Conservation (phyloP, 495 filamentous ascomycete genomes). For the Amniculicola lignicola region DNA sequence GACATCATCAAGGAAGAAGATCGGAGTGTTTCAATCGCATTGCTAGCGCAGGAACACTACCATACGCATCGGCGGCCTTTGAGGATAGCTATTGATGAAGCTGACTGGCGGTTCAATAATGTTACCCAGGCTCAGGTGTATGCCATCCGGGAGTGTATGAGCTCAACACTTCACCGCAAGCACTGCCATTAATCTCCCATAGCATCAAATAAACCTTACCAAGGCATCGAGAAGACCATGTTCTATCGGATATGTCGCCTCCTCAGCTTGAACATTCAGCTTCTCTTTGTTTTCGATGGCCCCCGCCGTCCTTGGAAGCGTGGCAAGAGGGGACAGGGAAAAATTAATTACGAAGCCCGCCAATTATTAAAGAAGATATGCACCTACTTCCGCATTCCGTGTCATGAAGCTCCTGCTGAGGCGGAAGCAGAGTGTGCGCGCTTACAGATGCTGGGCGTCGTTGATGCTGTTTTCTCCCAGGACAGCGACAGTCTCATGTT, state of each 20-base stretch:
- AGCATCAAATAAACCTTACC: constrained; percentile 25
- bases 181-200: too few species aligned
- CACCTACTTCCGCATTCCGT: constrained; percentile 18
- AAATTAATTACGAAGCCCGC: constrained; percentile 25
- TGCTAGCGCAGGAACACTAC: constrained; percentile 28
- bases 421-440: constrained; percentile 38
- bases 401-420: constrained; percentile 34
- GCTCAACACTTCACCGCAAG: too few species aligned
- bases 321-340: constrained; percentile 2
- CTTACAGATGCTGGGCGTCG: constrained; percentile 29
- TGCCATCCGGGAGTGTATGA: constrained; percentile 28
- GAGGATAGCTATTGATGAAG: constrained; percentile 36
- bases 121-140: constrained; percentile 27
- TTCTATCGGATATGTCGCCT: constrained; percentile 30
- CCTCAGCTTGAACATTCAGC: constrained; percentile 34
- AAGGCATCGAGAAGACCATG: constrained; percentile 36
- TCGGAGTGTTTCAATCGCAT: constrained; percentile 20
- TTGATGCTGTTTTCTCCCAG: constrained; percentile 37
- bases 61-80: constrained; percentile 24
- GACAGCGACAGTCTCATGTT: constrained; percentile 37
- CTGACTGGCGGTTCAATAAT: constrained; percentile 38
- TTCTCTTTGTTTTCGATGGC: constrained; percentile 37
- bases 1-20: constrained; percentile 33
- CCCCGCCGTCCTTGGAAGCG: constrained; percentile 31
- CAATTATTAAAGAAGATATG: constrained; percentile 24